A percentile compares a stretch with the other conserved stretches of the same genome.
These are phyloP conservation scores for Hymenochaete sp. DNA, from an alignment of 1,284 basidiomycete species.

Conservation along the genomic window DNA sequence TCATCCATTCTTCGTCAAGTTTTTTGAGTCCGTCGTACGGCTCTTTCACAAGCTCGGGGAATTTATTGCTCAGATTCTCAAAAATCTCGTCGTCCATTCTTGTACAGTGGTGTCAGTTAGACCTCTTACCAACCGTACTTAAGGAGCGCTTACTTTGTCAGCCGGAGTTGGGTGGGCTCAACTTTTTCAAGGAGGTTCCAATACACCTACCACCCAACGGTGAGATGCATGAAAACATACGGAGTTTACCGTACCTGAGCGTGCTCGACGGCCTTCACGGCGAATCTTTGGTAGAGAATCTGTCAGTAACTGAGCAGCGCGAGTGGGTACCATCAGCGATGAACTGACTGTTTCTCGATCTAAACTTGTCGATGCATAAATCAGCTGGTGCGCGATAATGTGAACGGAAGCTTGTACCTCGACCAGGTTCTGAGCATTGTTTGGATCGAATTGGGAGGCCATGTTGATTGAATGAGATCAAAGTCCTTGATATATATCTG, in stretches of 20 bases:
- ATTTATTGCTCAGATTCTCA: slow-evolving; percentile 65
- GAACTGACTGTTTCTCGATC: slow-evolving; percentile 91
- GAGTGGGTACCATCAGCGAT: neutral
- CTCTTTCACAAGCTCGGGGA: slow-evolving; percentile 73
- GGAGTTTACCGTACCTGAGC: slow-evolving; percentile 56
- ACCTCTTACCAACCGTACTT: no score
- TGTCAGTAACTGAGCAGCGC: slow-evolving; percentile 16
- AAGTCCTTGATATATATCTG: slow-evolving; percentile 11
- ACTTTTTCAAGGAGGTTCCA: slow-evolving; percentile 91
- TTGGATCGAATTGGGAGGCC: slow-evolving; percentile 66
- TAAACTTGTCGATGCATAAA: no score
- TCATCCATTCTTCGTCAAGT: slow-evolving; percentile 93
- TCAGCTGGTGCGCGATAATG: no score
- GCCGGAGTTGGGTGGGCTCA: slow-evolving; percentile 62
- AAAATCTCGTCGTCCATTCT: slow-evolving; percentile 92
- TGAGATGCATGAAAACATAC: neutral
- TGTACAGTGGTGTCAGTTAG: slow-evolving; percentile 1
- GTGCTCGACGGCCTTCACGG: slow-evolving; percentile 94
- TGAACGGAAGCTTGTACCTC: slow-evolving; percentile 49
- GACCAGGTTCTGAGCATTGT: slow-evolving; percentile 80
- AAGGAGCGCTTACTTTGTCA: slow-evolving; percentile 63
- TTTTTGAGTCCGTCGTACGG: slow-evolving; percentile 61
- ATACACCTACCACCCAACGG: slow-evolving; percentile 61
- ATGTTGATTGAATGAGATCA: slow-evolving; percentile 30
- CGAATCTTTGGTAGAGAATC: slow-evolving; percentile 50